Evolutionary conservation across 2,329 filamentous ascomycete genomes (phyloP).

Genomic region (Aspergillus ruber): DNA sequence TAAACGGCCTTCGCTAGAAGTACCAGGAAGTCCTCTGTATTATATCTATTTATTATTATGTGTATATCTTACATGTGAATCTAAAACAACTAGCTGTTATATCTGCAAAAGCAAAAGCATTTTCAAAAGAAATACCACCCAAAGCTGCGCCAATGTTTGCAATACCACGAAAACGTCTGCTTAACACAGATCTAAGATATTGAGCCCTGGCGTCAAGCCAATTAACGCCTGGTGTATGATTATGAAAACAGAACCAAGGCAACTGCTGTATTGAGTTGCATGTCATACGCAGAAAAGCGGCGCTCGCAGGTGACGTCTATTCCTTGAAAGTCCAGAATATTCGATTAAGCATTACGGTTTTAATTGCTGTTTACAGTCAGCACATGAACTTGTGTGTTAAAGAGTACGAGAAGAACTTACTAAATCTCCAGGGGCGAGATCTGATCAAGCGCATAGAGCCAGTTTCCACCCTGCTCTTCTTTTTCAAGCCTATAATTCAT

Average conservation of each 20-base stretch:
- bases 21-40: not conserved
- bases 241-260: constrained; percentile 5
- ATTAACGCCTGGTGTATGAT: not conserved
- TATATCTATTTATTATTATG: not conserved
- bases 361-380: constrained; percentile 21
- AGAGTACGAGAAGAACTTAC: constrained; percentile 22
- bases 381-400: too few relatives aligned
- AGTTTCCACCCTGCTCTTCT: constrained; percentile 89
- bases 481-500: constrained; percentile 57
- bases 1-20: not conserved
- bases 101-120: not conserved
- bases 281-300: not conserved
- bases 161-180: constrained; percentile 7
- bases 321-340: too few relatives aligned
- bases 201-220: not conserved
- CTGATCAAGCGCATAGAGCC: constrained; percentile 94
- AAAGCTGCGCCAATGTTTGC: not conserved
- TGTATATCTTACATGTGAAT: not conserved
- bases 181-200: constrained; percentile 4
- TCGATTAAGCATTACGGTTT: constrained; percentile 3
- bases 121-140: not conserved
- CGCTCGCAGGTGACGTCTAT: too few relatives aligned
- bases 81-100: not conserved
- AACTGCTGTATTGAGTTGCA: not conserved
- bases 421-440: constrained; percentile 97